Conservation (phyloP, 2,329 filamentous ascomycete genomes). For the Periconia digitata region DNA sequence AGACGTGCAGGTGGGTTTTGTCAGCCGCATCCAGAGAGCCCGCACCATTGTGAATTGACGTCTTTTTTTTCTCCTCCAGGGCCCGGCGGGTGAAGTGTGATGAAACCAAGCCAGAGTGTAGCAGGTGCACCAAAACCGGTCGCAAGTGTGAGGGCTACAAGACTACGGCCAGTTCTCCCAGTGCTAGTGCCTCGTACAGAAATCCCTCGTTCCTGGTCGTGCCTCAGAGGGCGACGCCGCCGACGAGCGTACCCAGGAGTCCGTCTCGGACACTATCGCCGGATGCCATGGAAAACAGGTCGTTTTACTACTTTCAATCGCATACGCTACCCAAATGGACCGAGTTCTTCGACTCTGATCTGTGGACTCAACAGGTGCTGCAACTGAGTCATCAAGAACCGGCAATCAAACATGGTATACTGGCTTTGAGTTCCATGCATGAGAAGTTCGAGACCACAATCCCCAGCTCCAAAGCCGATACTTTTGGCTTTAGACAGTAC, state of each 20-base stretch:
- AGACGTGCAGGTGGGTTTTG: slow-evolving; percentile 29
- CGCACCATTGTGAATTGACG: slow-evolving; percentile 8
- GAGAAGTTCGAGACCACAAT: slow-evolving; percentile 26
- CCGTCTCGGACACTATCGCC: slow-evolving; percentile 23
- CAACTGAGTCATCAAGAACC: slow-evolving; percentile 30
- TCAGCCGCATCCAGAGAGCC: background rate
- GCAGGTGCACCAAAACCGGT: slow-evolving; percentile 39
- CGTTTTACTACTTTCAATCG: slow-evolving; percentile 30
- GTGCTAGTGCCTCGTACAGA: slow-evolving; percentile 25
- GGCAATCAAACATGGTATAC: slow-evolving; percentile 33
- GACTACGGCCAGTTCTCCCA: slow-evolving; percentile 12
- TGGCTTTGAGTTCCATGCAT: slow-evolving; percentile 32
- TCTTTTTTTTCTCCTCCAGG: slow-evolving; percentile 11
- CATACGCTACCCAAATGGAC: slow-evolving; percentile 33
- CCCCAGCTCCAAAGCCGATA: slow-evolving; percentile 14
- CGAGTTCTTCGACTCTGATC: slow-evolving; percentile 36
- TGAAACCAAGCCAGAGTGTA: slow-evolving; percentile 35
- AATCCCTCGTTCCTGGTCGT: slow-evolving; percentile 30
- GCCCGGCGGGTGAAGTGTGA: slow-evolving; percentile 42
- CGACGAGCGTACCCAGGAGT: slow-evolving; percentile 14
- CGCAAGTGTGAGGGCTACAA: slow-evolving; percentile 43
- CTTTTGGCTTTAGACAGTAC: slow-evolving; percentile 33
- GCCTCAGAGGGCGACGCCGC: slow-evolving; percentile 16
- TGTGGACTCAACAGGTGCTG: slow-evolving; percentile 30
- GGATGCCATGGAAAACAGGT: slow-evolving; percentile 26